Percentiles rank a stretch among this genome's conserved stretches.
These are phyloP conservation scores for Cyanodermella asteris DNA, from an alignment of 2,329 filamentous ascomycete genomes.

Conservation along the genomic window DNA sequence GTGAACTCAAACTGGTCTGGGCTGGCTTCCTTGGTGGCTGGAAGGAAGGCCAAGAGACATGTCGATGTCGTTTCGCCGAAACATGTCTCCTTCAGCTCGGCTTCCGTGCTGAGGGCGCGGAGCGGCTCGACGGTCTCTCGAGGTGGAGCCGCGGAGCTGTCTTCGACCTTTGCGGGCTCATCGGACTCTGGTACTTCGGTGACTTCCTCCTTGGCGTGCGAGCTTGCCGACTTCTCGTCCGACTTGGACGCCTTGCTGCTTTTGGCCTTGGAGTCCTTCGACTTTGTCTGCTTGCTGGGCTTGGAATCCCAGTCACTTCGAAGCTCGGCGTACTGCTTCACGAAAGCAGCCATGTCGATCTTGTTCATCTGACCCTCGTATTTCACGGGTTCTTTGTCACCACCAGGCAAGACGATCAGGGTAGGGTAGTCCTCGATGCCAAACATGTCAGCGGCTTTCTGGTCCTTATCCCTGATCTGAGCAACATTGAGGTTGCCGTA, in stretches of 20 bases:
- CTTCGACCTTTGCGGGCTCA: constrained; percentile 17
- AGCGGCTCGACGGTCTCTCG: constrained; percentile 27
- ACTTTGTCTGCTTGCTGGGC: constrained; percentile 16
- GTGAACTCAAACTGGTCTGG: constrained; percentile 21
- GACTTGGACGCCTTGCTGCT: constrained; percentile 1
- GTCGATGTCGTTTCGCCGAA: constrained; percentile 55
- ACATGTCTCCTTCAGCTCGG: constrained; percentile 48
- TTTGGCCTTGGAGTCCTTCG: constrained; percentile 5
- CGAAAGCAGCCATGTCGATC: constrained; percentile 56
- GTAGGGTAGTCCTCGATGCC: constrained; percentile 59
- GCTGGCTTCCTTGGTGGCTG: constrained; percentile 27
- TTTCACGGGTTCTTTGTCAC: constrained; percentile 42
- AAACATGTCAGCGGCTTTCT: constrained; percentile 47
- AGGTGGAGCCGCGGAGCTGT: constrained; percentile 22
- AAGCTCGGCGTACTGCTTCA: constrained; percentile 55
- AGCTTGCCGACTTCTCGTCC: no score
- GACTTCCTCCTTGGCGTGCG: no score
- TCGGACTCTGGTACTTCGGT: constrained; percentile 12
- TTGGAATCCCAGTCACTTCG: constrained; percentile 22
- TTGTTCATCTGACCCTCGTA: constrained; percentile 79
- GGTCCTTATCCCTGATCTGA: constrained; percentile 68
- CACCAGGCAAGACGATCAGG: constrained; percentile 56
- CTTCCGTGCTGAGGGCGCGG: constrained; percentile 37
- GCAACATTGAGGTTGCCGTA: constrained; percentile 56
- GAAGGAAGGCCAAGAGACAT: constrained; percentile 58